phyloP scores from a whole-genome alignment of 2,329 filamentous ascomycete species.

The Cordyceps cicadae region DNA sequence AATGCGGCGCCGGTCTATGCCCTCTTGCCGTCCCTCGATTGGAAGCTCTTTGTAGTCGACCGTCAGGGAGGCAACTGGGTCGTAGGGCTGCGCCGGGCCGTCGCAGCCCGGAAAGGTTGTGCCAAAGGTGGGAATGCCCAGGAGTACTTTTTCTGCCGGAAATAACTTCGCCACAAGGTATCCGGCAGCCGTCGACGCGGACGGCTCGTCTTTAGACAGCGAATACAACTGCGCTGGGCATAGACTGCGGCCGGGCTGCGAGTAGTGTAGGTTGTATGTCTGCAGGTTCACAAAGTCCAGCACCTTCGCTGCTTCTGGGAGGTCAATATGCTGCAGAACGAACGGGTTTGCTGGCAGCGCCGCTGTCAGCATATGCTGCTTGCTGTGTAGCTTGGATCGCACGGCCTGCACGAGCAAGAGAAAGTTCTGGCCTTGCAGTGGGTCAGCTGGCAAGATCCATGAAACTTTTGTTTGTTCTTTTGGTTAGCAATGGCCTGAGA shows the following conservation, averaged over 20 bases:
- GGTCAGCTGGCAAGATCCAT: conserved; percentile 67
- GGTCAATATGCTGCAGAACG: conserved; percentile 61
- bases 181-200: conserved; percentile 56
- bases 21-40: conserved; percentile 50
- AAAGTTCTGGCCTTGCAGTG: conserved; percentile 61
- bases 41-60: conserved; percentile 71
- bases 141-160: conserved; percentile 60
- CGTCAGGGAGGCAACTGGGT: conserved; percentile 49
- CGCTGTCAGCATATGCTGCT: conserved; percentile 61
- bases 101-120: conserved; percentile 62
- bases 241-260: conserved; percentile 59
- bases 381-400: conserved; percentile 58
- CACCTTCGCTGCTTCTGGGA: conserved; percentile 52
- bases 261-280: conserved; percentile 71
- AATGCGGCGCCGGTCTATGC: conserved; percentile 56
- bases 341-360: conserved; percentile 61
- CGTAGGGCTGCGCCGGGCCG: conserved; percentile 55
- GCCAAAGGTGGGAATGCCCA: conserved; percentile 70
- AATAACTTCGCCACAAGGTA: conserved; percentile 57
- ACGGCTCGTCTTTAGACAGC: conserved; percentile 51
- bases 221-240: conserved; percentile 71
- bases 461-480: conserved; percentile 48
- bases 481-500: not conserved
- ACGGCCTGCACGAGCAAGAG: conserved; percentile 58
- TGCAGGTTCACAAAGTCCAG: conserved; percentile 72